Base-by-base conservation (phyloP, 108 stramenopile species). In the Skeletonema costatum region DNA sequence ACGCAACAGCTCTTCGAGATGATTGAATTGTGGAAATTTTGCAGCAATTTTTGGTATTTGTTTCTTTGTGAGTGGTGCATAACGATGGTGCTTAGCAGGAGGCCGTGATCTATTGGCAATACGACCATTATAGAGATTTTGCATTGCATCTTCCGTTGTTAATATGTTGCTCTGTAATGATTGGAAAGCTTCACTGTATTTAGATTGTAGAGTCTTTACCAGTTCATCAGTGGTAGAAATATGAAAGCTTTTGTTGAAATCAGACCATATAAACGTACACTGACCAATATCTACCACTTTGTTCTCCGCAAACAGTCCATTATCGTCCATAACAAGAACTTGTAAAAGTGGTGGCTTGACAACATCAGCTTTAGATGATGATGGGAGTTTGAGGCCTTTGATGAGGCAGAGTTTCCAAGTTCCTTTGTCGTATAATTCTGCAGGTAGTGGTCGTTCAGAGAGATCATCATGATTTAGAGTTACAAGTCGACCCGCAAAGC, bases 201-300 rank as follows among this genome's bases (percentile, higher is more conserved):
- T 46, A n/a, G 65, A 62, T 76, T 69, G 56, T 21, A 69, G 19
- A 31, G 58, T 65, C 32, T 64, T 32, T 41, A 36, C 44, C 60
- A 73, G 25, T 38, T 25, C 42, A 13, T 65, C 62, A 3, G 21
- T 30, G 31, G 60, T 25, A 48, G 71, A 53, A 19, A 70, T 38
- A 3, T 38, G 42, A 12, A 63, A 63, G 32, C 60, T 16, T 62
- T 62, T 10, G 25, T 61, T 51, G 21, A 61, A 60, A 58, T 68
- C 67, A 10, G 46, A 36, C 93, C 93, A 94, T 25, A 94, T 48
- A 10, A 87, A 89, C 6, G 93, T 94, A 13, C 92, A 75, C 70
- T 92, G 90, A 38, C 80, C 80, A 66, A 75, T 46, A 66, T 81
- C 80, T 14, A 81, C 69, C 36, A 70, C 64, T 61, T 60, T 75